Percentiles rank a stretch among this genome's conserved stretches.
phyloP scores from a whole-genome alignment of 2,329 filamentous ascomycete genomes.

The Aspergillus amoenus region DNA sequence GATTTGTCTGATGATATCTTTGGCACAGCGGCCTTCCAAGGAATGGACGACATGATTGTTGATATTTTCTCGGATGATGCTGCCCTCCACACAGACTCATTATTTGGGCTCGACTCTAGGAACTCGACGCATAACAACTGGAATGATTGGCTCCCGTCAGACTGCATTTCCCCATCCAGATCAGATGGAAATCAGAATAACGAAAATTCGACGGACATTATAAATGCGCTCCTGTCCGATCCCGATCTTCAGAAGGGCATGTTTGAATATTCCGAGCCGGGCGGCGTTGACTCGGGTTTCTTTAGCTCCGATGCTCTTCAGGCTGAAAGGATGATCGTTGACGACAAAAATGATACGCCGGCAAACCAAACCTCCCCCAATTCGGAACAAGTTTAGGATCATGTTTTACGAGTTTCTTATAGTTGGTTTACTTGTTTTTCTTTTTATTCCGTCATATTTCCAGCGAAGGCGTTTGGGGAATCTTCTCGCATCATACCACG shows the following conservation, averaged over 20 bases:
- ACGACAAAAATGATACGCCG: constrained; percentile 22
- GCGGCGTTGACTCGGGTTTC: constrained; percentile 36
- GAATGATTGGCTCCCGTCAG: constrained; percentile 39
- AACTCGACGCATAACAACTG: constrained; percentile 28
- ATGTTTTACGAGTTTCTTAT: constrained; percentile 23
- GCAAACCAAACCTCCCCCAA: constrained; percentile 13
- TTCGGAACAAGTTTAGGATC: constrained; percentile 14
- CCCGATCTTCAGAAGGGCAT: constrained; percentile 32
- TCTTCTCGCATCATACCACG: not conserved
- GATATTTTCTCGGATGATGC: constrained; percentile 39
- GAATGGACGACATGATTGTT: constrained; percentile 37
- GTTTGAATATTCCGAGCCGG: constrained; percentile 30
- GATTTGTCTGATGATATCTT: constrained; percentile 25
- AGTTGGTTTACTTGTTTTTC: constrained; percentile 2
- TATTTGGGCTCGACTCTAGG: constrained; percentile 31
- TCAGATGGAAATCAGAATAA: constrained; percentile 26
- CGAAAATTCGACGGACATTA: constrained; percentile 31
- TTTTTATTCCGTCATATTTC: constrained; percentile 7
- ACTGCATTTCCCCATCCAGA: constrained; percentile 33
- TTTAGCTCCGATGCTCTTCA: constrained; percentile 37
- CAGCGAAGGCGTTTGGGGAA: constrained; percentile 18
- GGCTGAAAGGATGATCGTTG: constrained; percentile 22
- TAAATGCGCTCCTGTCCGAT: constrained; percentile 37
- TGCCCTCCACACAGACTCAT: constrained; percentile 24
- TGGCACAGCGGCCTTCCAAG: constrained; percentile 26